Conservation (phyloP, 2,329 filamentous ascomycete species). For the Cladosporium sp. region DNA sequence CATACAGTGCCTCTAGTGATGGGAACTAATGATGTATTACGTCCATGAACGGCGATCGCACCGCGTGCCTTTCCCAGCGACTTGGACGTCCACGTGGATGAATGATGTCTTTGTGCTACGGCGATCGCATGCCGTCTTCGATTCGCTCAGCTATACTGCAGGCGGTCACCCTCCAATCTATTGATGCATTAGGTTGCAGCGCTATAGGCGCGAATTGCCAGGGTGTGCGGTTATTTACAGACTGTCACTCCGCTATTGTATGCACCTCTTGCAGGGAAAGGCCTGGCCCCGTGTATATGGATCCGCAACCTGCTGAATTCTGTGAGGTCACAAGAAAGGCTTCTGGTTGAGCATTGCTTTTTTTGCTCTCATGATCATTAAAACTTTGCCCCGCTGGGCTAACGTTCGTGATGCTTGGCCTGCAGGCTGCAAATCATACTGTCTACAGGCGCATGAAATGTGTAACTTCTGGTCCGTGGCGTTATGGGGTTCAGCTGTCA, state of each 20-base stretch:
- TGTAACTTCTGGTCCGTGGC: background rate
- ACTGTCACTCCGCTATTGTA: background rate
- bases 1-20: too few species aligned
- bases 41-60: too few species aligned
- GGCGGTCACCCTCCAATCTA: background rate
- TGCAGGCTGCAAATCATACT: too few species aligned
- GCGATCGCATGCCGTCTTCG: background rate
- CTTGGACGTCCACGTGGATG: background rate
- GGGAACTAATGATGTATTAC: too few species aligned
- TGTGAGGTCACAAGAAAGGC: too few species aligned
- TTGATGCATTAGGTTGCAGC: background rate
- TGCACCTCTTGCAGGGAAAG: background rate
- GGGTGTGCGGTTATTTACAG: background rate
- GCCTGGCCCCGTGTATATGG: background rate
- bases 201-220: background rate
- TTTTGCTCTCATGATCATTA: background rate
- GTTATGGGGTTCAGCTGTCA: background rate
- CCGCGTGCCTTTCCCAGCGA: background rate
- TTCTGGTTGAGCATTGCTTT: background rate
- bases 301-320: too few species aligned
- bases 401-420: background rate
- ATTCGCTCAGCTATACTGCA: conserved; percentile 2
- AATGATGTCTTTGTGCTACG: background rate
- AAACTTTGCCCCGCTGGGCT: background rate
- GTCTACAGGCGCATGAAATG: too few species aligned